Evolutionary conservation across 805 yeast species (phyloP).

Genomic region (Debaryomyces castellii): DNA sequence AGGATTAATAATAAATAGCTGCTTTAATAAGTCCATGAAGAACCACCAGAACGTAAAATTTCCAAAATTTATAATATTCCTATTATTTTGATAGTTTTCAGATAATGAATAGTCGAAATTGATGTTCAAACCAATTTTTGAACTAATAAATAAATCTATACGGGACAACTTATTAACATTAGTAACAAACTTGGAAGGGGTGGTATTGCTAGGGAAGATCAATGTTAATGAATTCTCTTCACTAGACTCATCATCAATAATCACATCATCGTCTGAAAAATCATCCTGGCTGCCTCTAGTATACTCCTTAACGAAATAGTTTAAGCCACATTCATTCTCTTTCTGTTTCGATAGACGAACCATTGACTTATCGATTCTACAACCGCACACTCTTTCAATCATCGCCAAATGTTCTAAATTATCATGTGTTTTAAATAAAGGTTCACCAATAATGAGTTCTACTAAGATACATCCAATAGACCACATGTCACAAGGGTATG

Average conservation of each 20-base stretch:
- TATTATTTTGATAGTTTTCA: slow-evolving; percentile 36
- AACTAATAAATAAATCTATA: slow-evolving; percentile 44
- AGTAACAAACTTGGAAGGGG: slow-evolving; percentile 38
- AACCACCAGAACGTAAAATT: slow-evolving; percentile 81
- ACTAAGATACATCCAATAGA: slow-evolving; percentile 91
- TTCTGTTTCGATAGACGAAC: slow-evolving; percentile 31
- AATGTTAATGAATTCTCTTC: slow-evolving; percentile 25
- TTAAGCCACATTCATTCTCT: slow-evolving; percentile 42
- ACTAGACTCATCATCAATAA: slow-evolving; percentile 30
- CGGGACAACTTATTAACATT: slow-evolving; percentile 42
- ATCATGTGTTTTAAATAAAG: slow-evolving; percentile 92
- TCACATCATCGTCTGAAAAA: slow-evolving; percentile 20
- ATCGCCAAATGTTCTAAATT: slow-evolving; percentile 91
- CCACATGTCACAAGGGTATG: slow-evolving; percentile 97
- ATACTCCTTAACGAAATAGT: slow-evolving; percentile 32
- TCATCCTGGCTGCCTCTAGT: slow-evolving; percentile 8
- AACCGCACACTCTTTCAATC: slow-evolving; percentile 80
- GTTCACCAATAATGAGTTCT: slow-evolving; percentile 91
- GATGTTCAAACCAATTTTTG: slow-evolving; percentile 39
- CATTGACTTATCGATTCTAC: slow-evolving; percentile 46
- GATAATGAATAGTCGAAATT: slow-evolving; percentile 39
- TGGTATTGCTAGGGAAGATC: slow-evolving; percentile 37
- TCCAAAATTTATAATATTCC: slow-evolving; percentile 49
- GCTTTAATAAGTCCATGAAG: slow-evolving; percentile 49
- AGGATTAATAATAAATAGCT: slow-evolving; percentile 40